Percentiles rank a stretch among this genome's conserved stretches.
These are phyloP conservation scores for Nemophila menziesii DNA, from an alignment of 257 asterid species.

Conservation along the genomic window DNA sequence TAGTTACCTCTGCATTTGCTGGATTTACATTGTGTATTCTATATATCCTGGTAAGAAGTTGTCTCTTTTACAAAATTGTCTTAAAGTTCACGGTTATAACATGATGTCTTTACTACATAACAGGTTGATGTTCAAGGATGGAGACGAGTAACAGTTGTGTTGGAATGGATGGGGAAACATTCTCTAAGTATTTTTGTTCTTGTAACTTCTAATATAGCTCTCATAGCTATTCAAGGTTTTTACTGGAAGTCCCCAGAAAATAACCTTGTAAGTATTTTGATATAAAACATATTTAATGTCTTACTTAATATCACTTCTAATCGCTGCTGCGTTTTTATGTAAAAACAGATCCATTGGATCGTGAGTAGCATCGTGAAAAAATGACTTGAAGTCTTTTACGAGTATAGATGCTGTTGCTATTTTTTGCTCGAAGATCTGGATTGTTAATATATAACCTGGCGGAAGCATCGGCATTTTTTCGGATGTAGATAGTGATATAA, in stretches of 20 bases:
- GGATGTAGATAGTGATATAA: too few species aligned
- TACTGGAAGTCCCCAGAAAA: conserved; percentile 50
- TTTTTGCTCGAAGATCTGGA: not conserved
- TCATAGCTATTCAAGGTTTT: conserved; percentile 60
- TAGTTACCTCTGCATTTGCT: conserved; percentile 64
- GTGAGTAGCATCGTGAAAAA: conserved; percentile 13
- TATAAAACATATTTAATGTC: not conserved
- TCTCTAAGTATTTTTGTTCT: conserved; percentile 54
- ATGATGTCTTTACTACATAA: not conserved
- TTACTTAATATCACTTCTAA: too few species aligned
- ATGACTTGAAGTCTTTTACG: not conserved
- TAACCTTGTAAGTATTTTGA: conserved; percentile 46
- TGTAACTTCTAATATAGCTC: conserved; percentile 53
- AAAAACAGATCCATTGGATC: conserved; percentile 44
- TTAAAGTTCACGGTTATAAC: not conserved
- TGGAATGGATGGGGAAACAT: conserved; percentile 80
- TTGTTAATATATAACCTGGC: too few species aligned
- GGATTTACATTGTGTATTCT: conserved; percentile 70
- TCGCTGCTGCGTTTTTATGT: not conserved
- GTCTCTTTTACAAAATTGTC: not conserved
- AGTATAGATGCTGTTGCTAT: not conserved
- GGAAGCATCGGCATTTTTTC: too few species aligned
- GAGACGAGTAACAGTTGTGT: conserved; percentile 33
- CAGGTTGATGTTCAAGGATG: conserved; percentile 75
- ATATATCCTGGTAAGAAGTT: conserved; percentile 39